Base-by-base conservation (phyloP, 768 basidiomycete species). In the Coprinopsis sp. region DNA sequence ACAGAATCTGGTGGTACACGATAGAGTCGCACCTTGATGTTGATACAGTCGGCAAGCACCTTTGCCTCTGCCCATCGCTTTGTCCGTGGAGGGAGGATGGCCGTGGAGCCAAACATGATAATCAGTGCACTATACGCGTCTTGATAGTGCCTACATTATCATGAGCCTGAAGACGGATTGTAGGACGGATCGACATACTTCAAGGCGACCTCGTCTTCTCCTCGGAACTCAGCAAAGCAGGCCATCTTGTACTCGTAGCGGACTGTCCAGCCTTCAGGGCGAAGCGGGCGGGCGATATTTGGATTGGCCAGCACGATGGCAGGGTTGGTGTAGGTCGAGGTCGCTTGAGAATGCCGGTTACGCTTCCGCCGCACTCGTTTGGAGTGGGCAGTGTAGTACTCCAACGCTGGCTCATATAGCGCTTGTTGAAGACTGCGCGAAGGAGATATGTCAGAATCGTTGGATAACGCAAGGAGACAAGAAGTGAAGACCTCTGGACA, bases 11-110 rank as follows among this genome's bases (percentile, higher is more conserved):
- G 30, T 30, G 25, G 16, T 5, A 22, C n/a, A 13, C 12, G 12
- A 50, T 24, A 6, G 7, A 50, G n/a, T n/a, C 66, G 46, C 51
- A 90, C 93, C 72, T 96, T 94, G 60, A 96, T 72, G 49, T 84
- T 89, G 51, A 97, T 84, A 53, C 91, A 89, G 60, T 99, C 96
- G 0, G 91, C 92, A 2, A 98, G 75, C 2, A 98, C 96, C 63
- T 94, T 96, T 3, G 95, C 95, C 64, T 99, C 96, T 13, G 94
- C 93, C 95, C 95, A 98, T 24, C 95, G 77, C 61, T 98, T 99
- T 1, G 93, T 97, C 7, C 95, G 79, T 4, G 93, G 92, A 1
- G 89, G 90, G 6, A 96, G 68, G 40, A 89, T 86, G 4, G 82
- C 82, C 2, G 86, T 87, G 6, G 91, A 91, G 2, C 84, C 82